A percentile compares a stretch with the other conserved stretches of the same genome.
These are phyloP conservation scores for sorghum (Sorghum bicolor) DNA, from an alignment of 176 grass and related monocot genomes.

Conservation along the genomic window Sorghum_bicolor_NCBIv3 NC_012875.2:50978501-50979000, in stretches of 20 bases:
- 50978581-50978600: not conserved
- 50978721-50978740: not conserved
- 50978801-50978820: not conserved
- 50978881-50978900: slow-evolving; percentile 32
- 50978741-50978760: not conserved
- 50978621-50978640: not conserved
- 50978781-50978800: not conserved
- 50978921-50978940: slow-evolving; percentile 55
- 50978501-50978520: not conserved
- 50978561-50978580: not conserved
- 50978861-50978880: not conserved
- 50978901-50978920: slow-evolving; percentile 29
- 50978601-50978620: not conserved
- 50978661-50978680: not conserved
- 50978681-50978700: not conserved
- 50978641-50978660: not conserved
- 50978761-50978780: not conserved
- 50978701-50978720: not conserved
- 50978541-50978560: not conserved
- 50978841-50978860: not conserved
- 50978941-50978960: slow-evolving; percentile 74
- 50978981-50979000: slow-evolving; percentile 21
- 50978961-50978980: slow-evolving; percentile 77
- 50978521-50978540: not conserved
- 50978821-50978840: not conserved